A percentile compares a stretch with the other conserved stretches of the same genome.
Evolutionary conservation across 208 protist species (phyloP).

Genomic region (Blechomonas ayalai): DNA sequence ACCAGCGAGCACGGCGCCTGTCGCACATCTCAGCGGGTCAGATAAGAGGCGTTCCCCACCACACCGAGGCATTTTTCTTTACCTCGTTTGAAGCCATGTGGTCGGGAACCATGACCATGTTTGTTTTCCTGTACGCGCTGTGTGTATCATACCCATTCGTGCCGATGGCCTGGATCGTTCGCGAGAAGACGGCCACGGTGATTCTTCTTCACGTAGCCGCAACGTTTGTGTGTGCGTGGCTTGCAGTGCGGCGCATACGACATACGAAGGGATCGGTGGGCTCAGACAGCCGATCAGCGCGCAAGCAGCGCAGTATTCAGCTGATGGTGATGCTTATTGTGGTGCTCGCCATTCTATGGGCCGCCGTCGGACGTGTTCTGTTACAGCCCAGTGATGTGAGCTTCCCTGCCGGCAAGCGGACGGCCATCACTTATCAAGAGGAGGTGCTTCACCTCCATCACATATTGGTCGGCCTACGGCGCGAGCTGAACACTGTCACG

Average conservation of each 20-base stretch:
- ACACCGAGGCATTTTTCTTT: constrained; percentile 13
- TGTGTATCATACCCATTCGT: constrained; percentile 75
- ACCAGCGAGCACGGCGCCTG: constrained; percentile 37
- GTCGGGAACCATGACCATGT: constrained; percentile 8
- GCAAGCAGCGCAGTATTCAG: constrained; percentile 50
- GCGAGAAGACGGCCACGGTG: constrained; percentile 36
- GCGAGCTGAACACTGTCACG: constrained; percentile 29
- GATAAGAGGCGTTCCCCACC: too few species aligned
- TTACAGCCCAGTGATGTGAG: constrained; percentile 22
- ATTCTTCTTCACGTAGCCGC: constrained; percentile 23
- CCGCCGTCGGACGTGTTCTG: constrained; percentile 24
- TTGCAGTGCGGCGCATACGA: constrained; percentile 19
- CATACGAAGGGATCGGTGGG: constrained; percentile 6
- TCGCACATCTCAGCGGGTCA: constrained; percentile 10
- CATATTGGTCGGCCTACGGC: constrained; percentile 30
- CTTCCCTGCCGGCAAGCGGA: constrained; percentile 30
- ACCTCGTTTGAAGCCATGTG: constrained; percentile 45
- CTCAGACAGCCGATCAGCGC: constrained; percentile 12
- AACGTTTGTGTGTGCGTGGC: constrained; percentile 13
- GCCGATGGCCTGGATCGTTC: constrained; percentile 54
- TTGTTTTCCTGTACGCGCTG: constrained; percentile 30
- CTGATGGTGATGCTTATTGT: constrained; percentile 37
- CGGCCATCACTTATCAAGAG: constrained; percentile 21
- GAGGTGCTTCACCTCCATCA: constrained; percentile 62
- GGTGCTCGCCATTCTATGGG: constrained; percentile 22